Evolutionary conservation across 768 basidiomycete genomes (phyloP), one percentile per base, ranked within the genome.

Genomic region (Pulveroboletus frians): DNA sequence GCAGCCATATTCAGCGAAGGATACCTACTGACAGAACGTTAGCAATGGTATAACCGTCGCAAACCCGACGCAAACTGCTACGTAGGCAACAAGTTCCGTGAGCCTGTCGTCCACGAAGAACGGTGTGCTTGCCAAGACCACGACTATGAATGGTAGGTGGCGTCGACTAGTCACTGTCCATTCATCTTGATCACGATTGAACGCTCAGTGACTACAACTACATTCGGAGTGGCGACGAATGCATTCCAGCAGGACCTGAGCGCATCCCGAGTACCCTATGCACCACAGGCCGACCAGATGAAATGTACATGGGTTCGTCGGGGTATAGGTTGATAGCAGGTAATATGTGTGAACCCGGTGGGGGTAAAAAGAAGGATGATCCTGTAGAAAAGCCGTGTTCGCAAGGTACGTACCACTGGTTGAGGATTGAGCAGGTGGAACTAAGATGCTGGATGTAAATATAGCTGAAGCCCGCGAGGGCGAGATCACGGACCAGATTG

Each of bases 1-100:
- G 29, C 46, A 40, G 21, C 9, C 10, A 30, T 9, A 13, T 37
- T 32, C 26, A 9, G 17, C 6, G 14, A 21, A 40, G n/a, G 21
- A 32, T 15, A 21, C 15, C 27, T 15, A 41, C 18, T 3, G 17
- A 46, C 29, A 21, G n/a, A 15, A 62, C 14, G 2, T 13, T 8
- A 94, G 90, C 95, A 98, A 87, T 97, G 88, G 85, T 99, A 95
- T 67, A 76, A 68, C 45, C 80, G 96, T 18, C 78, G 93, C 64
- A 98, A 92, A 68, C 65, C 78, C 0, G 76, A 87, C 47, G 88
- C 84, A 2, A 74, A 91, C 47, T 99, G 96, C 57, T 96, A 89
- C 55, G 85, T 99, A 13, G 91, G 88, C 0, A 74, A 93, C 46
- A 91, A 96, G 68, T 99, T 88, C 71, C 69, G 75, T 29, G 94